phyloP scores from a whole-genome alignment of 1,139 yeast genomes.

The Pichia sp. region DNA sequence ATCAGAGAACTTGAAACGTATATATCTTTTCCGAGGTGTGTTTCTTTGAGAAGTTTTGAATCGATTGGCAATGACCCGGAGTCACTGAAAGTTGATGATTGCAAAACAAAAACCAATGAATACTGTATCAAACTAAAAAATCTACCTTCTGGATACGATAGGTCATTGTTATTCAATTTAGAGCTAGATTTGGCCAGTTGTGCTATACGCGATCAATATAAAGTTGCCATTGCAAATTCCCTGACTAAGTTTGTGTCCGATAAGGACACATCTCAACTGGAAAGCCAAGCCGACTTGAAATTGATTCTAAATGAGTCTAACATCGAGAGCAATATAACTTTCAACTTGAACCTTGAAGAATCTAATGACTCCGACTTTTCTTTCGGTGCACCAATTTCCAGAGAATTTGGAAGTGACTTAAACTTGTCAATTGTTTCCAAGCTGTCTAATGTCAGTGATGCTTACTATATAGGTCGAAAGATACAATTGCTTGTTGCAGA shows the following conservation, averaged over 20 bases:
- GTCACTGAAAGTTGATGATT: constrained; percentile 8
- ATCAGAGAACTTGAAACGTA: constrained; percentile 19
- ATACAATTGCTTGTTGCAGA: constrained; percentile 34
- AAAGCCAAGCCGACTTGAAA: constrained; percentile 7
- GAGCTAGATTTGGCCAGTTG: constrained; percentile 23
- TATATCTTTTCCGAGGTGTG: constrained; percentile 19
- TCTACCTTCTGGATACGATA: constrained; percentile 19
- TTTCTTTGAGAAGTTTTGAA: constrained; percentile 22
- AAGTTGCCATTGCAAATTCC: constrained; percentile 7
- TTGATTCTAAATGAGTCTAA: constrained; percentile 2
- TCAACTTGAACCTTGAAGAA: constrained; percentile 13
- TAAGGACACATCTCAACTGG: constrained; percentile 4
- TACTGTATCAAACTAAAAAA: constrained; percentile 10
- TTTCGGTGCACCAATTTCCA: neutral
- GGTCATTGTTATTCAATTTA: constrained; percentile 23
- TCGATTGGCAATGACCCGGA: constrained; percentile 5
- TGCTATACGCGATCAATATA: constrained; percentile 9
- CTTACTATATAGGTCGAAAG: constrained; percentile 33
- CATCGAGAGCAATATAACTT: constrained; percentile 4
- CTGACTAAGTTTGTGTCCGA: constrained; percentile 2
- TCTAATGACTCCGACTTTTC: neutral
- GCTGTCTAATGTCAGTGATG: constrained; percentile 34
- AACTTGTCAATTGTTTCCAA: constrained; percentile 29
- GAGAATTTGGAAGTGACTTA: neutral
- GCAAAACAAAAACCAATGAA: constrained; percentile 2